A percentile compares a stretch with the other conserved stretches of the same genome.
Conservation (phyloP, 2,329 filamentous ascomycete genomes). For the Fusarium verrucosum region DNA sequence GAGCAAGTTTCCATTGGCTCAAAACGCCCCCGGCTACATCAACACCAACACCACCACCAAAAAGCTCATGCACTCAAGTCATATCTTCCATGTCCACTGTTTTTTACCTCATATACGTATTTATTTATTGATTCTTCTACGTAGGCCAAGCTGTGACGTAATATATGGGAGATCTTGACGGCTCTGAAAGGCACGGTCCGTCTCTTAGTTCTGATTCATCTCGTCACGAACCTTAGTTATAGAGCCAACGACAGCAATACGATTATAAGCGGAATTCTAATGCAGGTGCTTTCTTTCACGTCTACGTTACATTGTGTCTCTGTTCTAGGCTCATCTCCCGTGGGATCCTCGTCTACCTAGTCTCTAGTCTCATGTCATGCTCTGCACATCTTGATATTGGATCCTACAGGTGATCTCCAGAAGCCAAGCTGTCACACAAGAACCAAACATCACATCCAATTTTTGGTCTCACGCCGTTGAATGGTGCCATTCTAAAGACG, state of each 20-base stretch:
- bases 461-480: constrained; percentile 7
- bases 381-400: constrained; percentile 1
- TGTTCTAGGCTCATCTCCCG: constrained; percentile 24
- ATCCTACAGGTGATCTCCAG: constrained; percentile 5
- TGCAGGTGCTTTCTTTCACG: constrained; percentile 5
- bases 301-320: constrained; percentile 20
- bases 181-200: constrained; percentile 17
- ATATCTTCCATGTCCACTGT: not conserved
- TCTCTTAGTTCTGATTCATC: not conserved
- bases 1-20: constrained; percentile 60
- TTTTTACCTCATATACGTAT: constrained; percentile 8
- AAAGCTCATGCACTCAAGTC: constrained; percentile 28
- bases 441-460: not conserved
- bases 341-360: constrained; percentile 25
- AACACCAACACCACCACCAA: constrained; percentile 33
- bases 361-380: constrained; percentile 11
- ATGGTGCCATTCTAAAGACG: constrained; percentile 23
- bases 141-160: constrained; percentile 15
- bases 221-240: constrained; percentile 1
- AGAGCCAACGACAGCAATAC: constrained; percentile 11
- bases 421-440: constrained; percentile 2
- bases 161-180: not conserved
- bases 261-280: constrained; percentile 3
- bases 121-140: too few relatives aligned
- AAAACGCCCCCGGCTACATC: constrained; percentile 30